Conservation (phyloP, 805 yeast genomes). For the Candida ortonii region DNA sequence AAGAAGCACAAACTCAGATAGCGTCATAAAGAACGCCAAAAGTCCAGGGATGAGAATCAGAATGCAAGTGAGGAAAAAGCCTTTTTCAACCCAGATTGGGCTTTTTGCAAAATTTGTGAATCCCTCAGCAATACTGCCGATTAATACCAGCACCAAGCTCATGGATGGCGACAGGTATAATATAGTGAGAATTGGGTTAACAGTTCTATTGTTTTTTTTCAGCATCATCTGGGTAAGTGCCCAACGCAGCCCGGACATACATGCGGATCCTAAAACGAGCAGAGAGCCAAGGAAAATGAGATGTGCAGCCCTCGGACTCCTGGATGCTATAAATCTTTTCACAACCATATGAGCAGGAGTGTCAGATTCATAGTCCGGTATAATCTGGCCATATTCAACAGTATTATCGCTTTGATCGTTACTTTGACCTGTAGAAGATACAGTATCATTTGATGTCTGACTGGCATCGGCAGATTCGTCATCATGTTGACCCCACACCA, state of each 20-base stretch:
- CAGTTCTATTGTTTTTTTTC: conserved; percentile 53
- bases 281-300: conserved; percentile 55
- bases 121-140: conserved; percentile 73
- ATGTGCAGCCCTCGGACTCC: conserved; percentile 19
- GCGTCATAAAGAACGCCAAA: conserved; percentile 84
- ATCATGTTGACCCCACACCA: conserved; percentile 61
- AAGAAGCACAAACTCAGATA: conserved; percentile 80
- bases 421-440: neutral
- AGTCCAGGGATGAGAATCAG: conserved; percentile 78
- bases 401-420: conserved; percentile 1
- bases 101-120: conserved; percentile 48
- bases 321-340: conserved; percentile 4
- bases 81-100: conserved; percentile 63
- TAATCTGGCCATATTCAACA: conserved; percentile 22
- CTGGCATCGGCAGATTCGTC: conserved; percentile 5
- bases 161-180: conserved; percentile 82
- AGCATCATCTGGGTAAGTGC: conserved; percentile 85
- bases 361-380: conserved; percentile 15
- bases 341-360: conserved; percentile 7
- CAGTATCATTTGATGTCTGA: neutral
- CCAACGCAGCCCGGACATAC: conserved; percentile 91
- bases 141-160: conserved; percentile 56
- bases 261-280: conserved; percentile 72
- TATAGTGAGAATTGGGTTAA: conserved; percentile 81
- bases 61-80: conserved; percentile 51